Conservation (phyloP, 495 filamentous ascomycete species). For the Annulohypoxylon stygium region DNA sequence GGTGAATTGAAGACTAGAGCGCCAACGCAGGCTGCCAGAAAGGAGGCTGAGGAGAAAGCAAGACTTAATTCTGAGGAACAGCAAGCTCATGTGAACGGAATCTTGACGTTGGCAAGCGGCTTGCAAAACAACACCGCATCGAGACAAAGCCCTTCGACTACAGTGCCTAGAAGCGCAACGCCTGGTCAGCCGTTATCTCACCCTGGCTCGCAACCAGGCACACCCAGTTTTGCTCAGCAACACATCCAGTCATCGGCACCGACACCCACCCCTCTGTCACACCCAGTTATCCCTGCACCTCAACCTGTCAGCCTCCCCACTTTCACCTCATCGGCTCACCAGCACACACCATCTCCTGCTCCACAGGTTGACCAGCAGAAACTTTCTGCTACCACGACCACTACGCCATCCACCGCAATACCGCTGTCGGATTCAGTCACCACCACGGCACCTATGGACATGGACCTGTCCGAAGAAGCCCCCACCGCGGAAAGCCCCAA, state of each 20-base stretch:
- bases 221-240: constrained; percentile 35
- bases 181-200: constrained; percentile 40
- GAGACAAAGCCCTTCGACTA: constrained; percentile 39
- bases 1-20: constrained; percentile 95
- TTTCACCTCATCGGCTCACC: constrained; percentile 44
- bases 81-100: constrained; percentile 77
- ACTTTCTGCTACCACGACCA: constrained; percentile 20
- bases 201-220: constrained; percentile 39
- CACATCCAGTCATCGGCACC: constrained; percentile 19
- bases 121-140: constrained; percentile 54
- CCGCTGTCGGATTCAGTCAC: constrained; percentile 10
- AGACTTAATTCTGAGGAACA: constrained; percentile 77
- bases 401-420: constrained; percentile 21
- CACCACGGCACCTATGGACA: constrained; percentile 3
- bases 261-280: constrained; percentile 29
- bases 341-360: constrained; percentile 32
- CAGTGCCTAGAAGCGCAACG: constrained; percentile 37
- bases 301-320: constrained; percentile 52
- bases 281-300: constrained; percentile 50
- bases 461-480: not conserved
- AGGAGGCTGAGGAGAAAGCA: constrained; percentile 80
- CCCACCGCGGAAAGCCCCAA: constrained; percentile 20
- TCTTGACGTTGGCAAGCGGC: constrained; percentile 65
- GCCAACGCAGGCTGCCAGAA: constrained; percentile 82
- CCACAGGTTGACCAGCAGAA: constrained; percentile 25